phyloP scores from a whole-genome alignment of 345 rosid genomes.

The Lepidium aucheri region DNA sequence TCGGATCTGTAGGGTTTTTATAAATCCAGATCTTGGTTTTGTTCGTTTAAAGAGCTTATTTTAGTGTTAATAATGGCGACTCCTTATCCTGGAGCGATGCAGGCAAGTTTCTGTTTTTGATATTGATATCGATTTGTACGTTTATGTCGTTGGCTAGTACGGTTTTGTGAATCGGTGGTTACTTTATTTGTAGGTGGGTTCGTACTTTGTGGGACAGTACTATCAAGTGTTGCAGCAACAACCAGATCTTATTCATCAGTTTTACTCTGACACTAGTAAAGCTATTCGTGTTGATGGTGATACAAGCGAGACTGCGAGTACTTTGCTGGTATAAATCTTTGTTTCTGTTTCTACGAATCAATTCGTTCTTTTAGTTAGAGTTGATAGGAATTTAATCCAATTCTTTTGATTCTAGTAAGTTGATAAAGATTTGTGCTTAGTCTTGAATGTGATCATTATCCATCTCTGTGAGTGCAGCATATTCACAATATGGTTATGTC shows the following conservation, averaged over 20 bases:
- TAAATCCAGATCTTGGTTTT: conserved; percentile 12
- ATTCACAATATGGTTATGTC: conserved; percentile 67
- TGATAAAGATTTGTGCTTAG: too few species aligned
- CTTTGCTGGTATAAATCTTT: conserved; percentile 50
- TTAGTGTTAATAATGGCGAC: conserved; percentile 40
- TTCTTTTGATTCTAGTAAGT: too few species aligned
- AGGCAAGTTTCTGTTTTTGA: conserved; percentile 28
- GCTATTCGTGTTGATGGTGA: conserved; percentile 81
- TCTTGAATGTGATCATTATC: background rate
- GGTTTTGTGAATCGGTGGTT: background rate
- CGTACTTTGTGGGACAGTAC: conserved; percentile 91
- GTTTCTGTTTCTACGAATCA: background rate
- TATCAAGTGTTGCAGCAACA: conserved; percentile 78
- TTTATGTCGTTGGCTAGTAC: background rate
- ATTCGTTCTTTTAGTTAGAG: background rate
- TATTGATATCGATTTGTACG: background rate
- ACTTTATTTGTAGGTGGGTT: conserved; percentile 55
- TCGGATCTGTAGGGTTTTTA: conserved; percentile 1
- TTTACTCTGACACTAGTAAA: conserved; percentile 62
- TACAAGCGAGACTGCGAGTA: conserved; percentile 50
- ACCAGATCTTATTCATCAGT: conserved; percentile 83
- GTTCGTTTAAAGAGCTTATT: conserved; percentile 11
- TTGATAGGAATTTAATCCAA: too few species aligned
- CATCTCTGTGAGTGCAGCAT: conserved; percentile 36
- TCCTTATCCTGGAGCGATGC: conserved; percentile 59